Conservation (phyloP, 176 grass and related monocot species). For the Eremochloa ophiuroides region DNA sequence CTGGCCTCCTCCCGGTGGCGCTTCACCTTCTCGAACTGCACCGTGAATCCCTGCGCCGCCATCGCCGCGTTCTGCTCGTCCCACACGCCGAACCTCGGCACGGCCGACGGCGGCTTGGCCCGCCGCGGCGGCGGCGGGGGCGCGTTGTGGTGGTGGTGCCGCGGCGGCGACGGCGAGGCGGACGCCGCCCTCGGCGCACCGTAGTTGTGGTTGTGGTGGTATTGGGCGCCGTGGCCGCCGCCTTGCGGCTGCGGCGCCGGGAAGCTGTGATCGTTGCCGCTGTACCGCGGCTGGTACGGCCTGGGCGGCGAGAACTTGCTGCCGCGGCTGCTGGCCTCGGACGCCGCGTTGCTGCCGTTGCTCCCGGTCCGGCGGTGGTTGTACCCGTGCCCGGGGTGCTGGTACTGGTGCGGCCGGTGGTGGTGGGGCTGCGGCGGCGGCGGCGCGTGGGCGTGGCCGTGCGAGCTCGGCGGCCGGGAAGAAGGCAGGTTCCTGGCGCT, state of each 20-base stretch:
- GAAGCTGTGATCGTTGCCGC: neutral
- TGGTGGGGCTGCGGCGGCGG: neutral
- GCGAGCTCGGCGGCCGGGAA: constrained; percentile 15
- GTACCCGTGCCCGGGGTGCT: neutral
- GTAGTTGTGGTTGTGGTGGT: neutral
- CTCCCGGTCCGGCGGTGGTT: constrained; percentile 39
- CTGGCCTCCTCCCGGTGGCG: constrained; percentile 49
- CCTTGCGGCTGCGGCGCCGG: neutral
- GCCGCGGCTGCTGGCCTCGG: constrained; percentile 41
- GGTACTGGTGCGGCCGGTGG: neutral
- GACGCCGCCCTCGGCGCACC: neutral
- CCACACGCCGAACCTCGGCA: constrained; percentile 73
- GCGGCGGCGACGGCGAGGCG: constrained; percentile 15
- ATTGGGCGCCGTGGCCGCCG: neutral
- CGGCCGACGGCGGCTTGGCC: constrained; percentile 18
- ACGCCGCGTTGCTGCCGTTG: constrained; percentile 32
- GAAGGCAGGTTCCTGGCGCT: constrained; percentile 18
- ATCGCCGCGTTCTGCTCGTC: constrained; percentile 47
- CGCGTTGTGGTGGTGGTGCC: neutral
- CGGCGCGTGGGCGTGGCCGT: neutral
- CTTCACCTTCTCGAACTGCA: constrained; percentile 87
- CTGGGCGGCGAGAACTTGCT: constrained; percentile 52
- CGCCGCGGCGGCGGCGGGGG: neutral
- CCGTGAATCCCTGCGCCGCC: constrained; percentile 61
- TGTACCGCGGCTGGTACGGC: constrained; percentile 45